Percentiles rank a stretch among this genome's conserved stretches.
These are phyloP conservation scores for Schizopora paradoxa DNA, from an alignment of 1,284 basidiomycete genomes.

Conservation along the genomic window DNA sequence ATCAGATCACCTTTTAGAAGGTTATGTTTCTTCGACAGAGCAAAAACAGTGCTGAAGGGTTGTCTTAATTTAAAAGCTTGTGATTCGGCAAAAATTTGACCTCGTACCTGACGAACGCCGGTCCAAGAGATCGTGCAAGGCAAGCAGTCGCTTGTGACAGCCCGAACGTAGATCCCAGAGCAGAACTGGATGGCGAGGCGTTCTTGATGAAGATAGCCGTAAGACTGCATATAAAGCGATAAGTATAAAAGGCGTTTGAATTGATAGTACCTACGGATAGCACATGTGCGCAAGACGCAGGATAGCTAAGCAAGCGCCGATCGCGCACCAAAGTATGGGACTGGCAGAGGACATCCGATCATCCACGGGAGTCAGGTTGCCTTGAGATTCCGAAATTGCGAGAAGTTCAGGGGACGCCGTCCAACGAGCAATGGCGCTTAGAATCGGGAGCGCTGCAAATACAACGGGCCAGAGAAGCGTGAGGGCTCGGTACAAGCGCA, in stretches of 20 bases:
- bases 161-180: neutral
- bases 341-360: neutral
- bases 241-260: neutral
- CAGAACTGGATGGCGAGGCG: neutral
- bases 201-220: neutral
- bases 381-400: neutral
- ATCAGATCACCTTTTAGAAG: slow-evolving; percentile 14
- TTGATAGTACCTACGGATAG: neutral
- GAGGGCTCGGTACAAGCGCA: neutral
- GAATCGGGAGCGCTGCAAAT: neutral
- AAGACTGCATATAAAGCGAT: neutral
- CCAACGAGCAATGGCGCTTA: neutral
- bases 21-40: slow-evolving; percentile 6
- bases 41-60: neutral
- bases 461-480: neutral
- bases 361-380: neutral
- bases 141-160: neutral
- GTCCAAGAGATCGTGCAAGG: neutral
- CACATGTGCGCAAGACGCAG: neutral
- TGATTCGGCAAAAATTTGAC: too few species aligned
- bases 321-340: neutral
- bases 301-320: neutral
- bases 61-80: neutral
- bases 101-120: neutral
- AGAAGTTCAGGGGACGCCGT: neutral